These are phyloP conservation scores for Lizanozyma gosingica DNA, from an alignment of 1,139 yeast species.

Conservation along the genomic window DNA sequence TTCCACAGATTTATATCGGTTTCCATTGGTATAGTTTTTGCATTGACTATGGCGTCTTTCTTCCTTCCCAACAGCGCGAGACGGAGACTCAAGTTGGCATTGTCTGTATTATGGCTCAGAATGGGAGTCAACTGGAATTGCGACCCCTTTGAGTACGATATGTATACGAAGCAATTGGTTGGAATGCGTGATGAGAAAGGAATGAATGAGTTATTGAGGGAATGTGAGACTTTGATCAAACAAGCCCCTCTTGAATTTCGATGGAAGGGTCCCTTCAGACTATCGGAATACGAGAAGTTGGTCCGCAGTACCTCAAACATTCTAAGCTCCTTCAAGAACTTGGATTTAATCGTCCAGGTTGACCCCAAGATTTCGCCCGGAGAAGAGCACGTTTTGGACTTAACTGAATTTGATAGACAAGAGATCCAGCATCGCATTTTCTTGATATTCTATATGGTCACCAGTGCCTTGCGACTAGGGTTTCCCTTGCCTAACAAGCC, in stretches of 20 bases:
- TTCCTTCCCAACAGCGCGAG: constrained; percentile 75
- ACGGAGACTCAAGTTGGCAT: constrained; percentile 51
- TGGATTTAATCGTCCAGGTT: constrained; percentile 57
- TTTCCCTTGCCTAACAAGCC: constrained; percentile 71
- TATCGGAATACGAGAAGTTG: constrained; percentile 39
- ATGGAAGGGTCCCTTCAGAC: constrained; percentile 66
- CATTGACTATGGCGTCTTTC: constrained; percentile 52
- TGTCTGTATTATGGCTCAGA: constrained; percentile 66
- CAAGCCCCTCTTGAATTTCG: constrained; percentile 76
- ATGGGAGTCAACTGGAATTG: constrained; percentile 80
- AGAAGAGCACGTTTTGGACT: constrained; percentile 48
- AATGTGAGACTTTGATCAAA: constrained; percentile 48
- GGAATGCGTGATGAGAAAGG: constrained; percentile 49
- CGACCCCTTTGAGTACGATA: constrained; percentile 33
- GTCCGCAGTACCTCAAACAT: constrained; percentile 54
- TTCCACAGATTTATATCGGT: constrained; percentile 71
- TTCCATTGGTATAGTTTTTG: constrained; percentile 69
- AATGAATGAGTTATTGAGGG: constrained; percentile 49
- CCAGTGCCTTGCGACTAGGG: constrained; percentile 68
- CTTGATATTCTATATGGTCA: constrained; percentile 66
- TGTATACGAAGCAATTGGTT: constrained; percentile 17
- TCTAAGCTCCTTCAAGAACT: constrained; percentile 66
- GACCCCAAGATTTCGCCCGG: constrained; percentile 46
- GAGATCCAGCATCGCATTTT: constrained; percentile 69
- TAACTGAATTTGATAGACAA: constrained; percentile 48